Evolutionary conservation across 2,329 filamentous ascomycete genomes (phyloP), one percentile per base, ranked within the genome.

Genomic region (Cordyceps militaris): DNA sequence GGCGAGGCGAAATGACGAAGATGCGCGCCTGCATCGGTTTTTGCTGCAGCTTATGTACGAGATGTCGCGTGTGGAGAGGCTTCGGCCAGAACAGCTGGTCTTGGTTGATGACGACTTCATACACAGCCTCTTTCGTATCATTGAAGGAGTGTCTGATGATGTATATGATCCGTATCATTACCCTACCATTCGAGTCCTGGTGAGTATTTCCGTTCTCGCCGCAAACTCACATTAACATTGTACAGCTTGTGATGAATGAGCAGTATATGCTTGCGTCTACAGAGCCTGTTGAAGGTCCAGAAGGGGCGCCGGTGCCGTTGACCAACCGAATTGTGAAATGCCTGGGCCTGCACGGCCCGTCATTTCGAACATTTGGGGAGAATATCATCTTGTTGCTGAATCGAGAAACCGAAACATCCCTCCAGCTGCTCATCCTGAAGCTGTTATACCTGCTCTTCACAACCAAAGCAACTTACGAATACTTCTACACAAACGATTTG

Each of bases 401-500:
- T 69, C 87, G 94, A 65, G 94, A 97, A 76, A 91, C 88, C 10
- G 92, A 97, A 71, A 96, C 94, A 0, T 93, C 91, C 1, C 82
- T 96, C 38, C 95, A 99, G 72, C 80, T 99, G 26, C 81, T 99
- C n/a, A 97, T 97, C 60, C 79, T 99, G 43, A 99, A 99, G 73
- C 83, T 97, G 4, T 79, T 99, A 28, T 99, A 97, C 72, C 83
- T 99, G 36, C 81, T 99, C 10, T 99, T 99, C 73, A 96, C 92
- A 4, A 97, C 91, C 10, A 85, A 85, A 58, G 83, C 88, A 16
- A 99, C 94, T 0, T 91, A 94, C 70, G 94, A 99, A 73, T 99
- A 97, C 73, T 99, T 99, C 69, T 99, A 97, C 72, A 97, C 91
- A 28, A 99, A 99, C 69, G 94, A 99, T 67, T 79, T 99, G 30